Evolutionary conservation across 2,329 filamentous ascomycete species (phyloP), one percentile per base, ranked within the genome.

Genomic region (Cladosporium colombiae): DNA sequence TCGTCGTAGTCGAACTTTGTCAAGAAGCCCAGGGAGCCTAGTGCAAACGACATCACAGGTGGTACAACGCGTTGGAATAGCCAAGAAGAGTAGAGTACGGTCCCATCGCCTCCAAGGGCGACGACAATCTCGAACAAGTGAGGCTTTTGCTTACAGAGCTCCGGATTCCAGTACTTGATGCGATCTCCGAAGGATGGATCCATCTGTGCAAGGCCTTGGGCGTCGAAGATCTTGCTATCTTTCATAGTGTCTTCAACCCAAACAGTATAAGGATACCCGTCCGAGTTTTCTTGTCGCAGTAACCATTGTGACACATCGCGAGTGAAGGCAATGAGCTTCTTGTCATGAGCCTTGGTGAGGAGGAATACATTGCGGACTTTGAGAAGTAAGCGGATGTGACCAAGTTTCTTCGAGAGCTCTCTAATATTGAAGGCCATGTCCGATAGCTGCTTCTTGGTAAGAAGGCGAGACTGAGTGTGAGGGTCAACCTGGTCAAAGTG

Each of bases 351-450:
- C 78, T 99, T 99, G 50, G 92, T 96, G 58, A 99, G 82, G 35
- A 99, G 81, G 74, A 98, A 96, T 33, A 99, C 88, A 65, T 87
- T 90, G 75, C 87, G 88, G 70, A 96, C 92, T 62, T 89, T 89
- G 70, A 97, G 87, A 76, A 90, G 91, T 68, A 99, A 83, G 66
- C 89, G 87, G 76, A 98, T 89, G 77, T 89, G 93, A 61, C 92
- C 91, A 66, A 98, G 81, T 67, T 91, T 90, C 74, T 96, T 91
- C 33, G 91, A 94, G 66, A 99, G 82, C 78, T 97, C 92, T 57
- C 95, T 85, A 66, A 98, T 95, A 29, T 94, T 93, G 88, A 94
- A 93, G 0, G 94, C 93, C 94, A 99, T 98, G 73, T 98, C 95
- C 16, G 91, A 93, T 50, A 99, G 84, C 78, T 99, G 92, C 77